phyloP scores from a whole-genome alignment of 768 basidiomycete genomes.

The Termitomyces sp. region DNA sequence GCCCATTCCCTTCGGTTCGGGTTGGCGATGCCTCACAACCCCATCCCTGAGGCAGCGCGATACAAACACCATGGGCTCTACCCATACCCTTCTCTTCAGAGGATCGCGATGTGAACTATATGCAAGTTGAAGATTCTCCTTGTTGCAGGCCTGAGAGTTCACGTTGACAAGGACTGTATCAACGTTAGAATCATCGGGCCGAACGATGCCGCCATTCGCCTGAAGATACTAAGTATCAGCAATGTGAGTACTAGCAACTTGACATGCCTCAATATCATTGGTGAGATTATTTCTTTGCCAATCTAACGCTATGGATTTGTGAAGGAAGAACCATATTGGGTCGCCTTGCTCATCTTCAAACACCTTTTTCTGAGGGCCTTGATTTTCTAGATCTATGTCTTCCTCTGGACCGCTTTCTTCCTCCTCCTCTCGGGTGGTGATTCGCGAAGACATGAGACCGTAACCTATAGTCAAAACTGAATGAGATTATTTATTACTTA shows the following conservation, averaged over 20 bases:
- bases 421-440: neutral
- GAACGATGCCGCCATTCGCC: conserved; percentile 20
- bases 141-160: conserved; percentile 2
- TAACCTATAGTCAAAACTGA: too few relatives aligned
- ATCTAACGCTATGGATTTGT: conserved; percentile 24
- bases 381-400: neutral
- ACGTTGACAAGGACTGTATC: conserved; percentile 23
- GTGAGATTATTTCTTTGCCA: conserved; percentile 18
- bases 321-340: conserved; percentile 30
- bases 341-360: conserved; percentile 22
- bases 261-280: conserved; percentile 30
- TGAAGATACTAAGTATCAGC: neutral
- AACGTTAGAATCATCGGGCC: conserved; percentile 7
- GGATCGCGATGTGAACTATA: conserved; percentile 16
- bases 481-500: too few relatives aligned
- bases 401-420: conserved; percentile 10
- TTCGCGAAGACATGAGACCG: neutral
- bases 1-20: conserved; percentile 15
- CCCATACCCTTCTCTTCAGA: conserved; percentile 8
- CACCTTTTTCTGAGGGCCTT: neutral
- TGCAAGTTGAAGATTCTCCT: conserved; percentile 9
- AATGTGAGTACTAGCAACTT: neutral
- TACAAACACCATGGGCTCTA: conserved; percentile 19
- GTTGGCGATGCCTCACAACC: conserved; percentile 5
- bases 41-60: conserved; percentile 12